Base-by-base conservation (phyloP, 2,329 filamentous ascomycete species). In the Beauveria medogensis region DNA sequence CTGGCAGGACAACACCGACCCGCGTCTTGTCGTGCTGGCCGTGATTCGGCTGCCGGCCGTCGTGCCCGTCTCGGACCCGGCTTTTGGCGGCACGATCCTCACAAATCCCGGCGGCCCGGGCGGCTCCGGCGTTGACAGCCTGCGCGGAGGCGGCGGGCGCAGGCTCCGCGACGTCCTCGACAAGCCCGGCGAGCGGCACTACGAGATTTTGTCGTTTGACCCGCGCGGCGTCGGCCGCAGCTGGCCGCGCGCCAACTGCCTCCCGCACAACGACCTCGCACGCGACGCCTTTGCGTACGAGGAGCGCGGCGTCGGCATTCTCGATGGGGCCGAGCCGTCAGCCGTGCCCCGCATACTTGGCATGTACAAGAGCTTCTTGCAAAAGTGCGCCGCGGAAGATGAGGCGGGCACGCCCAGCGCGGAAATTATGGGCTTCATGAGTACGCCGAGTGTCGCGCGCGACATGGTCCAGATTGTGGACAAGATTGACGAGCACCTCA, bases 21-120 rank as follows among this genome's bases (percentile, higher is more conserved):
- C 60, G 10, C 61, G 64, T 50, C 66, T 65, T 2, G 70, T 71
- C 22, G 69, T 67, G 20, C 63, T 77, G 34, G 73, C 74, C 52
- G 67, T 75, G 53, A 64, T 69, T 41, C 70, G 68, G 46, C 66
- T 71, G 7, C 72, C 72, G 2, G 72, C 73, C 28, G 63, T 62
- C 1, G 73, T 74, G 16, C 58, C 67, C 5, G 69, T 68, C 26
- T 55, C 64, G 40, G 69, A 72, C 62, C 69, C 68, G 7, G 61
- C 63, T n/a, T 74, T 72, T 59, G 72, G 67, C 24, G 73, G 73
- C 22, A 72, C 72, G 43, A 65, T 75, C 14, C 65, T 75, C 57
- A 64, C 65, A 28, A 75, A 75, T 65, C 73, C 73, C 7, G 74
- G 74, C 14, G 74, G 74, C 0, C 74, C 74, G 0, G 70, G 74